Evolutionary conservation across 208 protist species (phyloP), one percentile per base, ranked within the genome.

Genomic region (Angomonas deanei): DNA sequence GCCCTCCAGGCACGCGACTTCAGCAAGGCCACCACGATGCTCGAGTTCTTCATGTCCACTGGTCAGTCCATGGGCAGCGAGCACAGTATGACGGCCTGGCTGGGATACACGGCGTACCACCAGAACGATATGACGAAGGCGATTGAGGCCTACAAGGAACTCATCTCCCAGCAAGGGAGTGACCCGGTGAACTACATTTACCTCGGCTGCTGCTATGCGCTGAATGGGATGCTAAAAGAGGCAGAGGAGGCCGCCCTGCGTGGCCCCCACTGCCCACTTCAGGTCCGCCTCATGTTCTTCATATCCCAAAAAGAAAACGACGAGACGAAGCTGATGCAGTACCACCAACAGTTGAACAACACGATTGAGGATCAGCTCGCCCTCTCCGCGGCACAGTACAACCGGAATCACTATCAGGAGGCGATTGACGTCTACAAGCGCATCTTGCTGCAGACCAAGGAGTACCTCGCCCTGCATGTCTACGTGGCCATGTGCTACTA

Each of bases 401-500:
- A 94, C 49, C 83, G 96, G 38, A 96, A 90, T 62, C 96, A 98
- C 68, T 98, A 85, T 74, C 87, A 97, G 60, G 93, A 98, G 64
- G 96, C 97, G 2, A 97, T 97, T 33, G 97, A 98, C 39, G 94
- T 98, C 46, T 99, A 98, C 91, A 98, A 99, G 75, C 84, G 90
- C 24, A 89, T 99, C 39, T 74, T 99, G 10, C 70, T 98, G 19
- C 91, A 98, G 56, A 95, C 97, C 31, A 80, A 86, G 10, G 92
- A 97, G 56, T 98, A 91, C 64, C 53, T 91, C 0, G 95, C 96
- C 0, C 80, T 99, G 0, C 95, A 98, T 66, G 93, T 99, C 13
- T 99, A 98, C 71, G 79, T 99, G 23, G 96, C 97, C 3, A 88
- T 98, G 73, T 99, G 97, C 78, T 99, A 99, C 80, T 99, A 98